Conservation (phyloP, 1,284 basidiomycete species). For the Cryptococcus sp. region DNA sequence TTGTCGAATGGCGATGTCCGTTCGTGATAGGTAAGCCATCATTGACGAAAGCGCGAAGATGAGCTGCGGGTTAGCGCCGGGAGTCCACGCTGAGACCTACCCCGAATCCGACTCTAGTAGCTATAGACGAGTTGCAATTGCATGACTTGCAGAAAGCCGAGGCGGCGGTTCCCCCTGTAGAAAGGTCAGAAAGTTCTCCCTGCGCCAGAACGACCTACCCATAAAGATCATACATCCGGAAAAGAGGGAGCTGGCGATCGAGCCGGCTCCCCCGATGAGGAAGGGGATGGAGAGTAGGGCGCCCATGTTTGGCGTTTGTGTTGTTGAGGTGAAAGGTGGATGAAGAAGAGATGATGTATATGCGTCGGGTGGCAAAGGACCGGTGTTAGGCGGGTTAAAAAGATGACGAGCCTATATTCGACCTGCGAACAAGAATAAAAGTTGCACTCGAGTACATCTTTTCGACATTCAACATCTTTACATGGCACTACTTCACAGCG, state of each 20-base stretch:
- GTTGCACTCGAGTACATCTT: background rate
- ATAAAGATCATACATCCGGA: constrained; percentile 62
- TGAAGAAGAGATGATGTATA: background rate
- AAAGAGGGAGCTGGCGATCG: constrained; percentile 75
- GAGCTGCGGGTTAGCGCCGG: constrained; percentile 60
- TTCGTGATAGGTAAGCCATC: constrained; percentile 94
- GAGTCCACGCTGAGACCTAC: constrained; percentile 55
- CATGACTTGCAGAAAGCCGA: constrained; percentile 98
- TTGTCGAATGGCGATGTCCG: constrained; percentile 79
- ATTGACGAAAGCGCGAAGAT: constrained; percentile 97
- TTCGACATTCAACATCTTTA: background rate
- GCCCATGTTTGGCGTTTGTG: constrained; percentile 60
- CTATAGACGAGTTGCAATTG: constrained; percentile 98
- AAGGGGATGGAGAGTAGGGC: constrained; percentile 83
- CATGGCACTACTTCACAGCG: background rate
- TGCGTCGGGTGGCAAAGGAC: background rate
- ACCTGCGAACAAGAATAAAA: too few species aligned
- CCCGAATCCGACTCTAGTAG: constrained; percentile 94
- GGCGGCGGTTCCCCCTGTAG: constrained; percentile 59
- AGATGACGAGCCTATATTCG: too few species aligned
- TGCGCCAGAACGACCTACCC: constrained; percentile 62
- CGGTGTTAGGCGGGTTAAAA: too few species aligned
- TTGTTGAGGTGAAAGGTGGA: background rate
- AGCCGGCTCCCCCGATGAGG: constrained; percentile 67
- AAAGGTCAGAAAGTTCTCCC: background rate